These are phyloP conservation scores for Cutaneotrichosporon cutaneum DNA, from an alignment of 1,284 basidiomycete species.

Conservation along the genomic window DNA sequence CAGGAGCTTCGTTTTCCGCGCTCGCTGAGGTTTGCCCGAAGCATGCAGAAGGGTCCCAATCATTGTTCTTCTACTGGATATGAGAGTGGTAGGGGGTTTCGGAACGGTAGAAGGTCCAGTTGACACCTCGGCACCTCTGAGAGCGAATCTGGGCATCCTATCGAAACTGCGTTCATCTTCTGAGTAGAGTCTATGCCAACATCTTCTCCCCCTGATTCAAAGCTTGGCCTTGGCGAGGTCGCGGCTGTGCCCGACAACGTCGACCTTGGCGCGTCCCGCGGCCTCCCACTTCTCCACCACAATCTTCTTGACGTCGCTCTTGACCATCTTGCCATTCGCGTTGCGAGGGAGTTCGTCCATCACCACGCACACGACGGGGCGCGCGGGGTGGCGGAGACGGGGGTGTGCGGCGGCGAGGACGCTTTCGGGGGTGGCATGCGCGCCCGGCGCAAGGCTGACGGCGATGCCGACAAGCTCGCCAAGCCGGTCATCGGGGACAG, in stretches of 20 bases:
- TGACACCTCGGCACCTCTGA: no score
- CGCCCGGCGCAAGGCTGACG: conserved; percentile 32
- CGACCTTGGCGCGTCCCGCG: conserved; percentile 1
- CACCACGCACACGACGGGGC: conserved; percentile 15
- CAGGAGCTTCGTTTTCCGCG: no score
- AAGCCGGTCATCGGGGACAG: conserved; percentile 36
- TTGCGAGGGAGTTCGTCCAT: conserved; percentile 19
- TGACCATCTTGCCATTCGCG: conserved; percentile 27
- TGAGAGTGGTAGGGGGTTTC: no score
- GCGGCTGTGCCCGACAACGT: neutral
- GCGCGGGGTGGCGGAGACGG: conserved; percentile 17
- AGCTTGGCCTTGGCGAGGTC: conserved; percentile 14
- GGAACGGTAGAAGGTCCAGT: no score
- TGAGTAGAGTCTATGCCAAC: neutral
- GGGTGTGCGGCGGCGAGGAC: conserved; percentile 1
- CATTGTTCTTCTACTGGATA: no score
- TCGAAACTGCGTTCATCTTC: neutral
- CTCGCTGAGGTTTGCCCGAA: no score
- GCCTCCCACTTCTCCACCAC: conserved; percentile 17
- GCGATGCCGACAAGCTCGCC: conserved; percentile 45
- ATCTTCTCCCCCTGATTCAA: neutral
- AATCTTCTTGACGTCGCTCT: conserved; percentile 24
- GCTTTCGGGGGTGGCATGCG: conserved; percentile 12
- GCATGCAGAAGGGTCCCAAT: no score
- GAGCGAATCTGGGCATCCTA: no score